These are phyloP conservation scores for Malus hybrid DNA, from an alignment of 331 rosid species.

Conservation along the genomic window DNA sequence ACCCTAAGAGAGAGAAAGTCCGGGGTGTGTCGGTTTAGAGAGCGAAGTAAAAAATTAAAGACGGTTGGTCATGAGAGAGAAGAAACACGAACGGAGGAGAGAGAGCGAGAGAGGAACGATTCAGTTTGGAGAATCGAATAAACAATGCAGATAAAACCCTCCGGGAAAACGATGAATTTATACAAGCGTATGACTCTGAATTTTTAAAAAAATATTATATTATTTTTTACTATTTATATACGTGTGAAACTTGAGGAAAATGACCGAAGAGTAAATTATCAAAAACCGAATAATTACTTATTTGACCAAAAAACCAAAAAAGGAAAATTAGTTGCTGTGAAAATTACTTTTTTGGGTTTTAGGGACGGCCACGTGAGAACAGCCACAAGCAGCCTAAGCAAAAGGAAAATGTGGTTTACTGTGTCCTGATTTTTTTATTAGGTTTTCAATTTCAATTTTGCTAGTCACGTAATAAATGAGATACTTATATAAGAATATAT, in stretches of 20 bases:
- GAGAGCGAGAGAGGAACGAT: conserved; percentile 7
- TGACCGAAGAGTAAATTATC: not conserved
- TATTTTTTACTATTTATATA: not conserved
- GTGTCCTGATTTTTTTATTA: not conserved
- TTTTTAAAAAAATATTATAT: too few relatives aligned
- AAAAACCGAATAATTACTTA: not conserved
- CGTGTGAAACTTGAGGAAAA: not conserved
- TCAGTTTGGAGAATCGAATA: not conserved
- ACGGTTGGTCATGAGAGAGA: not conserved
- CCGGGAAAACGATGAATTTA: not conserved
- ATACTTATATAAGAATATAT: too few relatives aligned
- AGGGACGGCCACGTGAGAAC: not conserved
- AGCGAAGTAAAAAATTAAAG: not conserved
- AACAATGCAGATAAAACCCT: not conserved
- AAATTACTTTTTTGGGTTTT: not conserved
- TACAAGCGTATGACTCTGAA: not conserved
- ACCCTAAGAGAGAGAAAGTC: conserved; percentile 36
- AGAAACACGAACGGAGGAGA: not conserved
- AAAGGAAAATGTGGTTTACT: not conserved
- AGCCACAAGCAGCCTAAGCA: not conserved
- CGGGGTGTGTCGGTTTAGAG: conserved; percentile 2
- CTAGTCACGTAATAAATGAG: too few relatives aligned
- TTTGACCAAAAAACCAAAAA: not conserved
- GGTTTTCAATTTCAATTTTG: too few relatives aligned
- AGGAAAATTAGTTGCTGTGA: not conserved